Conservation (phyloP, 352 stramenopile species). For the Phytopythium delawarense region DNA sequence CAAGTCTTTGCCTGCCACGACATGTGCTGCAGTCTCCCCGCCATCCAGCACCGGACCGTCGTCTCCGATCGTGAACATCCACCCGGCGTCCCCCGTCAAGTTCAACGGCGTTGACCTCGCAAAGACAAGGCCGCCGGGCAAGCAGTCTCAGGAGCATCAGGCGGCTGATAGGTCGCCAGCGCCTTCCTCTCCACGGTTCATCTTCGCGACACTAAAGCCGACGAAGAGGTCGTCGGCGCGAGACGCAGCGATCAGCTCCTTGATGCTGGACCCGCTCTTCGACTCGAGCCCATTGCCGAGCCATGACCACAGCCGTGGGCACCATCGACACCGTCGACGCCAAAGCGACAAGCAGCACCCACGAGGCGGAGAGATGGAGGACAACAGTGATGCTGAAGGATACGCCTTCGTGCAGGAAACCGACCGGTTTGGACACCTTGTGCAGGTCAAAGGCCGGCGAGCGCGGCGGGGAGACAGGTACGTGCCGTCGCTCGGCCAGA, state of each 20-base stretch:
- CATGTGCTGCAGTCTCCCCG: neutral
- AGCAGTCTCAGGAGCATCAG: slow-evolving; percentile 9
- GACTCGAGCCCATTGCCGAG: slow-evolving; percentile 14
- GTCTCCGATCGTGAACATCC: slow-evolving; percentile 13
- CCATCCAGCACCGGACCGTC: neutral
- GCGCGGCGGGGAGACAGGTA: slow-evolving; percentile 34
- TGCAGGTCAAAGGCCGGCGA: slow-evolving; percentile 38
- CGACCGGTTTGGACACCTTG: slow-evolving; percentile 39
- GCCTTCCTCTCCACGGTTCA: slow-evolving; percentile 22
- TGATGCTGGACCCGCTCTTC: slow-evolving; percentile 76
- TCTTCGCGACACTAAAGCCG: slow-evolving; percentile 45
- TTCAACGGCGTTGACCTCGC: slow-evolving; percentile 29
- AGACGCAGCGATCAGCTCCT: slow-evolving; percentile 17
- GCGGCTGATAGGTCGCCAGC: neutral
- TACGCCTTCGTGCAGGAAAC: slow-evolving; percentile 37
- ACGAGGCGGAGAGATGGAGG: slow-evolving; percentile 4
- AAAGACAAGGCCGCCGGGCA: slow-evolving; percentile 26
- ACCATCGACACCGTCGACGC: slow-evolving; percentile 1
- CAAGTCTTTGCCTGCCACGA: neutral
- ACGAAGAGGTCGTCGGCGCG: slow-evolving; percentile 13
- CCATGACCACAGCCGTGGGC: neutral
- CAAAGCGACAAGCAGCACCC: slow-evolving; percentile 7
- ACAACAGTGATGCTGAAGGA: slow-evolving; percentile 3
- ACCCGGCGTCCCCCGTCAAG: slow-evolving; percentile 15
- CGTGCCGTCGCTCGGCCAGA: slow-evolving; percentile 39